Evolutionary conservation across 2,329 filamentous ascomycete genomes (phyloP), one percentile per base, ranked within the genome.

Genomic region (Botrytis aclada): DNA sequence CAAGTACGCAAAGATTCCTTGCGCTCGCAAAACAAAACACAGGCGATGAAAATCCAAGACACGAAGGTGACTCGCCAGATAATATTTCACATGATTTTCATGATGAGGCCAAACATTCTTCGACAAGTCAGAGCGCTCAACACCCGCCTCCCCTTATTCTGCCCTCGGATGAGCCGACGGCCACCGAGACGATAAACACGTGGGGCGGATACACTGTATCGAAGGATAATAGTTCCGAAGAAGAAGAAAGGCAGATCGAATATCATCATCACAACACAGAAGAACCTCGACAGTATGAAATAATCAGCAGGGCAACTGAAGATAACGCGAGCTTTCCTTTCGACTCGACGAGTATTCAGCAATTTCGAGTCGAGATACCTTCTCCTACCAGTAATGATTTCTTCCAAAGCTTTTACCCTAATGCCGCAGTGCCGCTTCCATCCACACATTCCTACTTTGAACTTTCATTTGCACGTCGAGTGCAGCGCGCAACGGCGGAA

Each of bases 401-500:
- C 67, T 73, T 76, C 3, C 77, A 81, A 41, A 73, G 72, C 58
- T 78, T 78, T 71, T 75, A 76, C 69, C 72, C 72, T 75, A 76
- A 82, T 56, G 79, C 80, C 10, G 75, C 81, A 0, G 79, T 87
- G 25, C 81, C 84, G 1, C 75, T 83, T 1, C 86, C 88, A 0
- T 83, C 80, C 34, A 89, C 88, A 0, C 90, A 90, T 79, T 85
- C 88, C 16, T 86, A 87, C 72, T 84, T 88, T 39, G 92, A 95
- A 80, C 83, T 84, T 1, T 90, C 87, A 1, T 95, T 97, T 77
- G 89, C 89, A 18, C 88, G 92, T 12, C 87, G 91, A 7, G 83
- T 97, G 7, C 91, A 93, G 66, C 88, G 93, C 60, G 85, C 85
- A 70, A 85, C 89, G 3, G 77, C 90, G 1, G 92, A 97, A 81